Conservation (phyloP, 1,284 basidiomycete genomes). For the Cerioporus squamosus region DNA sequence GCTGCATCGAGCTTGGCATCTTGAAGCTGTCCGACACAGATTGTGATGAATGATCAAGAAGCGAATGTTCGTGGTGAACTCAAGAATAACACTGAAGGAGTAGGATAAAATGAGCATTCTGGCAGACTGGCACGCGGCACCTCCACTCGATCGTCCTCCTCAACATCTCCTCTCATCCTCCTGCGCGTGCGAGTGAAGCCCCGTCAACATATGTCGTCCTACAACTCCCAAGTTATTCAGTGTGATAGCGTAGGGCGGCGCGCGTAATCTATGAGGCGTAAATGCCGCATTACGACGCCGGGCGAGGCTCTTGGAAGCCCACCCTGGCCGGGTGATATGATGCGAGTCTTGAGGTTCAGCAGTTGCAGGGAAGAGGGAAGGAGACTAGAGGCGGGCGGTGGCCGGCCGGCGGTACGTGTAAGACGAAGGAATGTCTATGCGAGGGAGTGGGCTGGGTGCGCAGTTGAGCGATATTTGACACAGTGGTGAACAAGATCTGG, state of each 20-base stretch:
- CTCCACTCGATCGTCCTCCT: conserved; percentile 7
- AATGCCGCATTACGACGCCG: conserved; percentile 8
- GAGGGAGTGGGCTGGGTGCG: conserved; percentile 20
- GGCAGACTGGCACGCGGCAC: conserved; percentile 11
- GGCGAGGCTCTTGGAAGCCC: not conserved
- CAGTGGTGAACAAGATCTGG: conserved; percentile 12
- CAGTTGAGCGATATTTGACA: conserved; percentile 14
- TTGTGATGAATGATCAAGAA: not conserved
- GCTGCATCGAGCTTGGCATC: not conserved
- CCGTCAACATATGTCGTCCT: conserved; percentile 4
- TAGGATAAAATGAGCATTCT: conserved; percentile 10
- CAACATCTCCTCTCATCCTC: not conserved
- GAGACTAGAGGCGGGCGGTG: conserved; percentile 3
- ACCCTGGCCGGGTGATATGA: conserved; percentile 14
- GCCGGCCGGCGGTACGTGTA: conserved; percentile 20
- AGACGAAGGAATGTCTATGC: conserved; percentile 23
- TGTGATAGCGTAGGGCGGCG: conserved; percentile 11
- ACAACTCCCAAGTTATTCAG: conserved; percentile 13
- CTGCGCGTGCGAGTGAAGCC: not conserved
- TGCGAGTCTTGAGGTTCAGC: conserved; percentile 6
- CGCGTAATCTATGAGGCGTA: not conserved
- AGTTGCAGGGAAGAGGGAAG: not conserved
- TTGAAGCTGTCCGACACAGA: not conserved
- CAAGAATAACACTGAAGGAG: conserved; percentile 9
- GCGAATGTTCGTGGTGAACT: conserved; percentile 14